Evolutionary conservation across 164 flowering plant species (phyloP).

Genomic region (Santalum album): DNA sequence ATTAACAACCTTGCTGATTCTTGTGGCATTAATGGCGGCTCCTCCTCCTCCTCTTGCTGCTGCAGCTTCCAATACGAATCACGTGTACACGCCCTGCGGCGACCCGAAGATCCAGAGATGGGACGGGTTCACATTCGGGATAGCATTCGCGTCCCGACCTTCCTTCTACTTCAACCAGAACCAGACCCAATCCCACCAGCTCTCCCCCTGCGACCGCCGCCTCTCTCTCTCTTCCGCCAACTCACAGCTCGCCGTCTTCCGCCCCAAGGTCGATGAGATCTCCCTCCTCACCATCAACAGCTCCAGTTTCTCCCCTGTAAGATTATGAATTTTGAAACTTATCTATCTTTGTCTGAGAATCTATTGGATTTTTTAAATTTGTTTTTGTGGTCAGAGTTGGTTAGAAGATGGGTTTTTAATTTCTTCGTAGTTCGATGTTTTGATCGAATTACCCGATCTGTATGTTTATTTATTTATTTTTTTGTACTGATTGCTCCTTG

Average conservation of each 20-base stretch:
- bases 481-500: too few species aligned
- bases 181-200: constrained; percentile 5
- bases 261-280: constrained; percentile 8
- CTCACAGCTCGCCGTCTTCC: constrained; percentile 5
- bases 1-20: not conserved
- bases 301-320: constrained; percentile 3
- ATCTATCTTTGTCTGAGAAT: too few species aligned
- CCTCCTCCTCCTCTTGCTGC: not conserved
- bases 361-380: too few species aligned
- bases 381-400: too few species aligned
- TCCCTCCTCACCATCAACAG: constrained; percentile 8
- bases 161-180: constrained; percentile 1
- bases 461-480: too few species aligned
- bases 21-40: not conserved
- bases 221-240: constrained; percentile 1
- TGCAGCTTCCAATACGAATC: not conserved
- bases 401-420: too few species aligned
- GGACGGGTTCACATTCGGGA: constrained; percentile 6
- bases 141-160: not conserved
- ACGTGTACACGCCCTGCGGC: not conserved
- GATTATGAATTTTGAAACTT: not conserved
- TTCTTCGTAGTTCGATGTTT: too few species aligned
- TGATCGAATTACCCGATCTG: too few species aligned
- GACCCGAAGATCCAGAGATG: constrained; percentile 2
- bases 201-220: constrained; percentile 6